phyloP scores from a whole-genome alignment of 805 yeast genomes.

The Myxozyma neglecta region DNA sequence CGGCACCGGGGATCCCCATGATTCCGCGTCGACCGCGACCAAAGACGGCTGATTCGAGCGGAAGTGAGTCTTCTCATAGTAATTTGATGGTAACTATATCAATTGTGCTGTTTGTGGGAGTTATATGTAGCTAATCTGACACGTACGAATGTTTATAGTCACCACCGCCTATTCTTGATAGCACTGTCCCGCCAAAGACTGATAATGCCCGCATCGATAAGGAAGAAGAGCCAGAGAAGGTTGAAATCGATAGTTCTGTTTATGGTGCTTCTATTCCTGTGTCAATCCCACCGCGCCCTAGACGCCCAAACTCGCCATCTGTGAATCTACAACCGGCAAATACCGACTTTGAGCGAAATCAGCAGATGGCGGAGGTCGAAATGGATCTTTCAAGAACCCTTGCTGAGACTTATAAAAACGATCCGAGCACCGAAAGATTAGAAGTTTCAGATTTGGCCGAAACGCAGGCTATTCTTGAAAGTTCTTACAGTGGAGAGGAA shows the following conservation, averaged over 20 bases:
- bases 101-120: neutral
- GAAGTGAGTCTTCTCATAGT: neutral
- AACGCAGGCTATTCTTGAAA: neutral
- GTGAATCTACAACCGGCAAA: conserved; percentile 13
- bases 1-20: neutral
- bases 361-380: conserved; percentile 27
- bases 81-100: neutral
- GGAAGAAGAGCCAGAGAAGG: neutral
- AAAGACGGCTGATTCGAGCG: conserved; percentile 1
- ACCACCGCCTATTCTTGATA: neutral
- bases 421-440: neutral
- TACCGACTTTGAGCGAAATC: conserved; percentile 15
- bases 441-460: neutral
- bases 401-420: conserved; percentile 23
- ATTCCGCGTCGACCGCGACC: conserved; percentile 16
- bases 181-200: neutral
- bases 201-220: neutral
- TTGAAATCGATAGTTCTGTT: neutral
- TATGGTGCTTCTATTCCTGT: conserved; percentile 19
- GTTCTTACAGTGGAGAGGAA: conserved; percentile 23
- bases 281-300: conserved; percentile 16
- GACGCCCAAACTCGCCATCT: conserved; percentile 18
- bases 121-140: neutral
- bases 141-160: neutral
- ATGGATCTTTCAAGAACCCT: conserved; percentile 26